phyloP scores from a whole-genome alignment of 2,329 filamentous ascomycete species.

The Microcyclosporella mali region DNA sequence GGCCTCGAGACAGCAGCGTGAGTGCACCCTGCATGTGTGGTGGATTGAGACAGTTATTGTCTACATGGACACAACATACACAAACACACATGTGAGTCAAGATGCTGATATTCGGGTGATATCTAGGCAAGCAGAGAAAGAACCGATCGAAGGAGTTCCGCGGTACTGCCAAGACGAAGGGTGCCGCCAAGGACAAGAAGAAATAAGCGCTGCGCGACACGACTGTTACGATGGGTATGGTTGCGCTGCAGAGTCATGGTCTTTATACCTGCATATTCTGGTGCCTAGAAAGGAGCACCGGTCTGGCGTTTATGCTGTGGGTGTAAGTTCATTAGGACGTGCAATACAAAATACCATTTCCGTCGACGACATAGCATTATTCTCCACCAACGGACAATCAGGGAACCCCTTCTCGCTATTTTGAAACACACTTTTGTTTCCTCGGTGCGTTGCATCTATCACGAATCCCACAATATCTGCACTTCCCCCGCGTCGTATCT shows the following conservation, averaged over 20 bases:
- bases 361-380: background rate
- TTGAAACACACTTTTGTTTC: too few species aligned
- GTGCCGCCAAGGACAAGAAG: constrained; percentile 87
- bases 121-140: constrained; percentile 98
- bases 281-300: constrained; percentile 15
- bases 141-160: constrained; percentile 99
- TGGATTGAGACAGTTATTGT: constrained; percentile 6
- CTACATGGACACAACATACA: constrained; percentile 1
- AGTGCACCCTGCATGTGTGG: constrained; percentile 43
- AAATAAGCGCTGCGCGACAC: constrained; percentile 27
- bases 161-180: constrained; percentile 97
- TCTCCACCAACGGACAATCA: background rate
- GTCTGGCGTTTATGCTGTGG: constrained; percentile 22
- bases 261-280: constrained; percentile 19
- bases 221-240: constrained; percentile 12
- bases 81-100: constrained; percentile 1
- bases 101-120: constrained; percentile 19
- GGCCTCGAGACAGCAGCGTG: constrained; percentile 98
- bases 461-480: too few species aligned
- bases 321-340: constrained; percentile 15
- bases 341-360: constrained; percentile 17
- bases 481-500: too few species aligned
- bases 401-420: too few species aligned
- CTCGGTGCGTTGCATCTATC: too few species aligned
- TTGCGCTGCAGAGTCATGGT: constrained; percentile 14